phyloP scores from a whole-genome alignment of 2,329 filamentous ascomycete genomes.

The Parascedosporium putredinis region DNA sequence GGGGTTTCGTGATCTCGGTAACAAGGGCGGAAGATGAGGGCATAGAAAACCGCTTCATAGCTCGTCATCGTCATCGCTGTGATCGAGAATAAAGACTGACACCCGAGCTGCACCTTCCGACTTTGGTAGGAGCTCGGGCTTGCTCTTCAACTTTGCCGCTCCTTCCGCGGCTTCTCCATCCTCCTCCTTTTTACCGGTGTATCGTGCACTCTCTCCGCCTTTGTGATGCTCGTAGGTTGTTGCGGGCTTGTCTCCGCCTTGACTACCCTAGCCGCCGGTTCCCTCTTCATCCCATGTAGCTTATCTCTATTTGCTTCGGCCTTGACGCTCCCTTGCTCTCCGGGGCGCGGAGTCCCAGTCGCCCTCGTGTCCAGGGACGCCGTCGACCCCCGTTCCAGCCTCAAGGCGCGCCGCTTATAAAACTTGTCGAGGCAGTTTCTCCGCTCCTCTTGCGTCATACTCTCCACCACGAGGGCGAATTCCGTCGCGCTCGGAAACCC shows the following conservation, averaged over 20 bases:
- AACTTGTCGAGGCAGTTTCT: constrained; percentile 70
- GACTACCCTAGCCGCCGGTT: too few species aligned
- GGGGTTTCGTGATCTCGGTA: too few species aligned
- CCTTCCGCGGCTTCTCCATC: not conserved
- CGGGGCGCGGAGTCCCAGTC: constrained; percentile 7
- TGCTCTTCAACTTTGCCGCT: not conserved
- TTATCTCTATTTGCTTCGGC: constrained; percentile 9
- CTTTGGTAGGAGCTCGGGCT: not conserved
- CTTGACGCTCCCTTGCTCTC: constrained; percentile 8
- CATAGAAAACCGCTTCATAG: too few species aligned
- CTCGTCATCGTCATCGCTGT: constrained; percentile 27
- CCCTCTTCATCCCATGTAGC: not conserved
- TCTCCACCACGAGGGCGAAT: constrained; percentile 84
- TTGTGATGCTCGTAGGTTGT: not conserved
- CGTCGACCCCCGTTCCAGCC: constrained; percentile 24
- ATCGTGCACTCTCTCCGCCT: constrained; percentile 7
- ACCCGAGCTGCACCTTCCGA: constrained; percentile 2
- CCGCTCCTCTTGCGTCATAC: constrained; percentile 77
- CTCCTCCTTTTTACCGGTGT: constrained; percentile 6
- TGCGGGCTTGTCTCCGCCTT: not conserved
- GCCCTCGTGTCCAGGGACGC: constrained; percentile 7
- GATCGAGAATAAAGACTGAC: constrained; percentile 28
- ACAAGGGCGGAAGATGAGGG: too few species aligned
- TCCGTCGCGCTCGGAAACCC: constrained; percentile 67
- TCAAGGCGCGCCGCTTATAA: constrained; percentile 57